These are phyloP conservation scores for Cladophialophora carrionii DNA, from an alignment of 2,329 filamentous ascomycete genomes.

Conservation along the genomic window DNA sequence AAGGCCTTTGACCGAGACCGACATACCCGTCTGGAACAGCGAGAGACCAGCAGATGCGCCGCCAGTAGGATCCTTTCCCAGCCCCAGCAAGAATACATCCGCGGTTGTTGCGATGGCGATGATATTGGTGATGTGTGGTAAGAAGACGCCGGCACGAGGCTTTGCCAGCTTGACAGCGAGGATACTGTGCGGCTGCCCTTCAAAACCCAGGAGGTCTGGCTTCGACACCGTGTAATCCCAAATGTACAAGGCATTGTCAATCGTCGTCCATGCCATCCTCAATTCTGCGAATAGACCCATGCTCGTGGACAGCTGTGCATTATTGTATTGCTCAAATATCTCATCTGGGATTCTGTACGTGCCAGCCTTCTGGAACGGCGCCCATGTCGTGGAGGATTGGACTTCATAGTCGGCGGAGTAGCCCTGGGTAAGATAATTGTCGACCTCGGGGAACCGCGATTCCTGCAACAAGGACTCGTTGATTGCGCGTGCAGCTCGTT, in stretches of 20 bases:
- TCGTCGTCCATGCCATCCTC: constrained; percentile 91
- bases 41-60: constrained; percentile 70
- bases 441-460: constrained; percentile 81
- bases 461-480: constrained; percentile 75
- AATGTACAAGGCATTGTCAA: constrained; percentile 93
- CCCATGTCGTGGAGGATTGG: constrained; percentile 69
- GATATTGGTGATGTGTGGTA: constrained; percentile 81
- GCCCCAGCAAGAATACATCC: constrained; percentile 84
- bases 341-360: constrained; percentile 88
- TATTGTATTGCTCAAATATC: constrained; percentile 91
- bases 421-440: constrained; percentile 88
- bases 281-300: constrained; percentile 96
- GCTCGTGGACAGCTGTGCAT: constrained; percentile 80
- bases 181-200: constrained; percentile 85
- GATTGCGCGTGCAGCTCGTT: constrained; percentile 80
- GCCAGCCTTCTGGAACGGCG: constrained; percentile 84
- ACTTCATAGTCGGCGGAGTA: constrained; percentile 91
- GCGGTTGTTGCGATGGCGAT: constrained; percentile 84
- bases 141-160: constrained; percentile 85
- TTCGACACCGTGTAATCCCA: constrained; percentile 98
- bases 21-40: constrained; percentile 88
- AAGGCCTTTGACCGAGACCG: constrained; percentile 72
- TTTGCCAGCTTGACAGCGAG: constrained; percentile 86
- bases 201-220: constrained; percentile 87
- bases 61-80: constrained; percentile 62